Conservation (phyloP, 352 stramenopile species). For the Globisporangium okanoganense region DNA sequence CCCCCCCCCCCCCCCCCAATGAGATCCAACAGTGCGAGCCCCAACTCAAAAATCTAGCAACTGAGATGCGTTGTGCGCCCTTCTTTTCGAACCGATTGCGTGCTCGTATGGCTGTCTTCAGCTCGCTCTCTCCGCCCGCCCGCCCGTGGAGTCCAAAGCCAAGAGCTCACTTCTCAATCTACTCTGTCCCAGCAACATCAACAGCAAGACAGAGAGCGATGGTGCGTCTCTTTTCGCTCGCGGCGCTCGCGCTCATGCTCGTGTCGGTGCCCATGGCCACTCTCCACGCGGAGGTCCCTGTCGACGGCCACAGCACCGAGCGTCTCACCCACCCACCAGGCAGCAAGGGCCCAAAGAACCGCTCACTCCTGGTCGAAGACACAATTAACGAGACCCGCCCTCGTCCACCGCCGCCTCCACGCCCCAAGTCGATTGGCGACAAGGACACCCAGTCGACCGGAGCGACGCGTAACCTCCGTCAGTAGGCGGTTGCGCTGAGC, state of each 20-base stretch:
- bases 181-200: not conserved
- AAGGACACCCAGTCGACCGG: not conserved
- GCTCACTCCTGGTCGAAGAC: not conserved
- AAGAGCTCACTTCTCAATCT: constrained; percentile 4
- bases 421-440: not conserved
- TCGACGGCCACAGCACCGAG: not conserved
- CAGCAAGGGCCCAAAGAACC: too few species aligned
- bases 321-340: too few species aligned
- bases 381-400: not conserved
- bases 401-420: not conserved
- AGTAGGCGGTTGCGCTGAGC: not conserved
- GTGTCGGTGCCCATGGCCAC: not conserved
- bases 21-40: not conserved
- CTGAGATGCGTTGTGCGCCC: not conserved
- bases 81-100: not conserved
- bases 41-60: not conserved
- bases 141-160: not conserved
- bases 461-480: not conserved
- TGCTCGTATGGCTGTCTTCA: not conserved
- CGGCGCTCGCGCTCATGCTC: constrained; percentile 2
- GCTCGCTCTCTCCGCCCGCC: not conserved
- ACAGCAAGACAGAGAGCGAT: not conserved
- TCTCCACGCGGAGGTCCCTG: not conserved
- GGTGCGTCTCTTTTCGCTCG: not conserved
- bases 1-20: not conserved